Evolutionary conservation across 345 rosid species (phyloP).

Genomic region (Raphanus sativus): DNA sequence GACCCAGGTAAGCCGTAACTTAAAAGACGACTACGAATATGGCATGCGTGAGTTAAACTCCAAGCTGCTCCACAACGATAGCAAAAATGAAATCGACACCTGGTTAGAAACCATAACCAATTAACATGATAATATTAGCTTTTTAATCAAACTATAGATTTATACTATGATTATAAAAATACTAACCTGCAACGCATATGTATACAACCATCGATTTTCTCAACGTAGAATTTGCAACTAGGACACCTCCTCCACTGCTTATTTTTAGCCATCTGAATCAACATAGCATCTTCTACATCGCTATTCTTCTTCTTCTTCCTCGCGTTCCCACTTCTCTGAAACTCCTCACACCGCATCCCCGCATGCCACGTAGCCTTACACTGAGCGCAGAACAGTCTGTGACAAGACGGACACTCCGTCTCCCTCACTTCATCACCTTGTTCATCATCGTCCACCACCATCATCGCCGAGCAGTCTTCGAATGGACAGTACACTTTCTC

Average conservation of each 20-base stretch:
- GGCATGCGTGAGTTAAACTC: background rate
- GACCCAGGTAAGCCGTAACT: background rate
- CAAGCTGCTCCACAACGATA: background rate
- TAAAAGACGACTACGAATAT: background rate
- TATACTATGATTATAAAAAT: background rate
- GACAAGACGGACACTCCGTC: conserved; percentile 6
- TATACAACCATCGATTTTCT: background rate
- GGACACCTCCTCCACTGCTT: background rate
- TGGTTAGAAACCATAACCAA: background rate
- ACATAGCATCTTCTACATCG: background rate
- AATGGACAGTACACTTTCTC: background rate
- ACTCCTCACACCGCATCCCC: background rate
- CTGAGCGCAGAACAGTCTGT: background rate
- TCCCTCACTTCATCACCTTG: background rate
- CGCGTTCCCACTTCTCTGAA: background rate
- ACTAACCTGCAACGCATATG: background rate
- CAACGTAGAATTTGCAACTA: background rate
- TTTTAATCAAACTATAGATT: background rate
- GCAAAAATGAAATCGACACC: background rate
- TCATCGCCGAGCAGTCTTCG: background rate
- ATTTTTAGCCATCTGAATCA: background rate
- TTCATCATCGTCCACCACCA: background rate
- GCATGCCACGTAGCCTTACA: background rate
- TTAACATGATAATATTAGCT: background rate
- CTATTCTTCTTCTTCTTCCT: background rate